phyloP scores from a whole-genome alignment of 2,329 filamentous ascomycete genomes.

The Cryphonectria nitschkei region DNA sequence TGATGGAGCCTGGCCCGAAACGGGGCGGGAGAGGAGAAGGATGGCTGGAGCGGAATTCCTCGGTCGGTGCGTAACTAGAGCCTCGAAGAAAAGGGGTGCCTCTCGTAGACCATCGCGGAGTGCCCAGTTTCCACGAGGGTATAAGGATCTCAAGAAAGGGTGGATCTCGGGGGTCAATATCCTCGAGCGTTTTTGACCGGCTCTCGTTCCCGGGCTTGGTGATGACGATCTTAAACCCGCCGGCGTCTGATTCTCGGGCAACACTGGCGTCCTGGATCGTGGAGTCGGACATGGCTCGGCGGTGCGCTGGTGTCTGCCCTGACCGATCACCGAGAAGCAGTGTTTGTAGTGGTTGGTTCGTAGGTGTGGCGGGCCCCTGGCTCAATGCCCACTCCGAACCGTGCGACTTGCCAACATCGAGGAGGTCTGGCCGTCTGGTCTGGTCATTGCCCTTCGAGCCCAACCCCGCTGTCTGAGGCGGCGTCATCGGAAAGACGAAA shows the following conservation, averaged over 20 bases:
- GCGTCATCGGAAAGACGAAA: conserved; percentile 64
- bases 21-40: conserved; percentile 50
- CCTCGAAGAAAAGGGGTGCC: conserved; percentile 79
- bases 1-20: conserved; percentile 41
- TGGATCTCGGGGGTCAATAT: conserved; percentile 47
- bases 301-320: conserved; percentile 47
- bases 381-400: conserved; percentile 50
- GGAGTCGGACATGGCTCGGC: conserved; percentile 76
- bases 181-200: conserved; percentile 67
- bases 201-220: conserved; percentile 66
- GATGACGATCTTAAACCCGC: conserved; percentile 80
- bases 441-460: conserved; percentile 46
- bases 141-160: conserved; percentile 75
- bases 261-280: conserved; percentile 68
- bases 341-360: conserved; percentile 38
- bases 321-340: conserved; percentile 39
- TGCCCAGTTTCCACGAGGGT: conserved; percentile 82
- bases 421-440: conserved; percentile 34
- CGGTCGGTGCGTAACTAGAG: conserved; percentile 78
- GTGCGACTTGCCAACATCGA: conserved; percentile 35
- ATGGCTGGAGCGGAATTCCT: conserved; percentile 68
- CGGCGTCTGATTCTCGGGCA: conserved; percentile 60
- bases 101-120: conserved; percentile 75
- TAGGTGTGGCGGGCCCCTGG: conserved; percentile 43
- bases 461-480: conserved; percentile 61